Conservation (phyloP, 345 rosid genomes). For the Pistacia atlantica region DNA sequence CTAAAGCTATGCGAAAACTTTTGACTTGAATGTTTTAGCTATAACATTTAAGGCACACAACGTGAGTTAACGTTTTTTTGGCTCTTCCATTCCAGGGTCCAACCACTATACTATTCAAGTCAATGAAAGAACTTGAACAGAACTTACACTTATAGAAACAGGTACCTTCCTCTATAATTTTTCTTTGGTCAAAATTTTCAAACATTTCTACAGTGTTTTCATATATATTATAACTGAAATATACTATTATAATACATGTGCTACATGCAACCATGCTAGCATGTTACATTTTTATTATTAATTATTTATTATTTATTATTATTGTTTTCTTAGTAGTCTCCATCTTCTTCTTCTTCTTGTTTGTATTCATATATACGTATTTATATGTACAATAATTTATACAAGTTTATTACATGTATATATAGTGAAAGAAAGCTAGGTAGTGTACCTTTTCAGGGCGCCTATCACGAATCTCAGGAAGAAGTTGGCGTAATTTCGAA, state of each 20-base stretch:
- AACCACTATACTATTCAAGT: conserved; percentile 24
- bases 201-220: conserved; percentile 23
- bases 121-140: conserved; percentile 22
- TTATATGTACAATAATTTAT: too few relatives aligned
- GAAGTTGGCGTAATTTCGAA: conserved; percentile 79
- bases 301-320: too few relatives aligned
- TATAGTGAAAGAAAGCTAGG: background rate
- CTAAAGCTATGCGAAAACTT: conserved; percentile 17
- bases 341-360: background rate
- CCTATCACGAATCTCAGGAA: conserved; percentile 86
- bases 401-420: background rate
- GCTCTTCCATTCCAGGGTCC: conserved; percentile 19
- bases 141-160: background rate
- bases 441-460: conserved; percentile 72
- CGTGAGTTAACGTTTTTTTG: conserved; percentile 8
- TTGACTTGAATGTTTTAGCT: conserved; percentile 6
- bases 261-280: conserved; percentile 18
- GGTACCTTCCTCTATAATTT: conserved; percentile 21
- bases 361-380: background rate
- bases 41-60: conserved; percentile 9
- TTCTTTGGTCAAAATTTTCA: conserved; percentile 29
- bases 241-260: conserved; percentile 13
- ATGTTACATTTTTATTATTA: background rate
- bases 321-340: background rate
- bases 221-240: conserved; percentile 2